phyloP scores from a whole-genome alignment of 2,329 filamentous ascomycete genomes.

The Penicillium sp. region DNA sequence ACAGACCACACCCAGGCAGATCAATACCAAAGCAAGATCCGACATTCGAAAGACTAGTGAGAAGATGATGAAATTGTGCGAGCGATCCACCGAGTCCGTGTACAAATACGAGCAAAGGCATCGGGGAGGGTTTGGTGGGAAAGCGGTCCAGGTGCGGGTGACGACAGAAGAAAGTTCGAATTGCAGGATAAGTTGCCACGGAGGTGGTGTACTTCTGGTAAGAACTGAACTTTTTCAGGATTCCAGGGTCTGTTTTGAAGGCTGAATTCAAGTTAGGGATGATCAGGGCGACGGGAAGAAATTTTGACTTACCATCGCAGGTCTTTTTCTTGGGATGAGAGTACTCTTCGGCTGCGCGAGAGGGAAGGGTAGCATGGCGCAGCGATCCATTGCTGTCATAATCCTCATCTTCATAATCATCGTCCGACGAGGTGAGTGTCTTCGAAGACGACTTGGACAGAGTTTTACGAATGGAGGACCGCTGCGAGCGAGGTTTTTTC shows the following conservation, averaged over 20 bases:
- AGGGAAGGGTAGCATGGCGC: constrained; percentile 26
- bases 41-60: constrained; percentile 78
- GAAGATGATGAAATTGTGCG: constrained; percentile 79
- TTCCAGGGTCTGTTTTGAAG: constrained; percentile 67
- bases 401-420: constrained; percentile 39
- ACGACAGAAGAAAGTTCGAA: constrained; percentile 80
- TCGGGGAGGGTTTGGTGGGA: constrained; percentile 67
- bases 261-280: constrained; percentile 20
- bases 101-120: constrained; percentile 86
- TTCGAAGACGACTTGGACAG: constrained; percentile 27
- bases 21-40: constrained; percentile 87
- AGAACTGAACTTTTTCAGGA: constrained; percentile 75
- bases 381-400: constrained; percentile 37
- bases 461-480: constrained; percentile 15
- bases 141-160: constrained; percentile 83
- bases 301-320: constrained; percentile 29
- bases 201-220: constrained; percentile 72
- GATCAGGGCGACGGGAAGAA: not conserved
- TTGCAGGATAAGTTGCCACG: constrained; percentile 67
- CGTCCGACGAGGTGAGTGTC: constrained; percentile 37
- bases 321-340: constrained; percentile 29
- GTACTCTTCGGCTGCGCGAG: constrained; percentile 21
- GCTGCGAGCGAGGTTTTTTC: constrained; percentile 11
- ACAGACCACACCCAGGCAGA: constrained; percentile 84
- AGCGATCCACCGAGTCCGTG: constrained; percentile 92